Conservation (phyloP, 1,139 yeast genomes). For the Suhomyces ambrosiae region DNA sequence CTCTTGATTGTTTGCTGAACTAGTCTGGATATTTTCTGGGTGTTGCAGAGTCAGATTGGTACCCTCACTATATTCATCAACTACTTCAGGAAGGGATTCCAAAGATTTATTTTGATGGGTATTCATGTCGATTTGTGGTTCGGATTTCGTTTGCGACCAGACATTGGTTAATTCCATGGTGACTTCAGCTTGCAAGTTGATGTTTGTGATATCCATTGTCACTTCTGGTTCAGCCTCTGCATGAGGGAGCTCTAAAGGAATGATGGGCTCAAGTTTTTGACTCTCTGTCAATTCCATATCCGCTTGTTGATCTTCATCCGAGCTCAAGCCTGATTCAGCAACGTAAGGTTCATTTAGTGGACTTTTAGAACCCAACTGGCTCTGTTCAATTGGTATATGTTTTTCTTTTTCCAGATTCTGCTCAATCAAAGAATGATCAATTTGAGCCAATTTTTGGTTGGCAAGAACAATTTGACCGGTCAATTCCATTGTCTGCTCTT, state of each 20-base stretch:
- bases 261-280: conserved; percentile 4
- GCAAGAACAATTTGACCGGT: conserved; percentile 19
- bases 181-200: conserved; percentile 11
- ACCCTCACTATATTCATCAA: background rate
- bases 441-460: too few species aligned
- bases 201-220: conserved; percentile 11
- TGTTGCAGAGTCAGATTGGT: background rate
- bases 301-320: conserved; percentile 16
- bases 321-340: conserved; percentile 2
- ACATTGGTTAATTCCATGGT: conserved; percentile 19
- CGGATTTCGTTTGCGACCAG: conserved; percentile 6
- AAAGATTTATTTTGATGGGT: too few species aligned
- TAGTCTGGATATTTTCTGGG: background rate
- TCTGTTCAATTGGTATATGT: too few species aligned
- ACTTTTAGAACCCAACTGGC: too few species aligned
- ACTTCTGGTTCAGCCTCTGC: conserved; percentile 6
- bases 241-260: conserved; percentile 1
- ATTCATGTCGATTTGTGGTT: too few species aligned
- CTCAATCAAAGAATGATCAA: too few species aligned
- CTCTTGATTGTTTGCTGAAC: conserved; percentile 1
- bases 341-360: background rate
- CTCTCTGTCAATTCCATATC: conserved; percentile 29
- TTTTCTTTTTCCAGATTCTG: too few species aligned
- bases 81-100: background rate
- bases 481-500: conserved; percentile 25